Percentiles rank a stretch among this genome's conserved stretches.
Evolutionary conservation across 2,329 filamentous ascomycete species (phyloP).

Genomic region (Ceratocystis eucalypticola): DNA sequence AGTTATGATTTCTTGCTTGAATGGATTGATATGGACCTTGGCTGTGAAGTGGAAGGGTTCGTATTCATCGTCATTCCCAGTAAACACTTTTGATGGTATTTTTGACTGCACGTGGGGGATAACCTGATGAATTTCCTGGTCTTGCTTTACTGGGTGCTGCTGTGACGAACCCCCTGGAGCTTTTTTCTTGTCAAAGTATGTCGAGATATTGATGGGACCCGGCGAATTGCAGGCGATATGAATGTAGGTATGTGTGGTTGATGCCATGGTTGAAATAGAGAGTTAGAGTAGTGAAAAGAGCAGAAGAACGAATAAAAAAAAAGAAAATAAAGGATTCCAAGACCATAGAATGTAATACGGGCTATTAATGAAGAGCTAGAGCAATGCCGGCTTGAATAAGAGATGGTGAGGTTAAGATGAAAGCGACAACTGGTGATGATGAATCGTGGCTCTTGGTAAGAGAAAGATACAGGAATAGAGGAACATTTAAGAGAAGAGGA

Average conservation of each 20-base stretch:
- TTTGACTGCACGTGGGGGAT: no score
- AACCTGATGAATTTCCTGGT: no score
- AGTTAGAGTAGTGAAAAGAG: background rate
- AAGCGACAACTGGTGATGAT: background rate
- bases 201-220: background rate
- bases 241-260: background rate
- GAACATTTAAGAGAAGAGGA: background rate
- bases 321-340: background rate
- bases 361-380: conserved; percentile 4
- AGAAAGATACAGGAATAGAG: background rate
- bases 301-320: background rate
- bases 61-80: background rate
- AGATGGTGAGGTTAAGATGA: background rate
- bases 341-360: background rate
- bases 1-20: background rate
- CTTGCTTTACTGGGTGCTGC: background rate
- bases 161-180: background rate
- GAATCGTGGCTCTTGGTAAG: background rate
- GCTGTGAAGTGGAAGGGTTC: conserved; percentile 9
- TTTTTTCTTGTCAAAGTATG: background rate
- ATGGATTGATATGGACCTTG: conserved; percentile 10
- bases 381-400: background rate
- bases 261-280: background rate
- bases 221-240: background rate
- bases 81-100: background rate